A percentile compares a stretch with the other conserved stretches of the same genome.
These are phyloP conservation scores for Calonectria fujianensis DNA, from an alignment of 2,329 filamentous ascomycete genomes.

Conservation along the genomic window DNA sequence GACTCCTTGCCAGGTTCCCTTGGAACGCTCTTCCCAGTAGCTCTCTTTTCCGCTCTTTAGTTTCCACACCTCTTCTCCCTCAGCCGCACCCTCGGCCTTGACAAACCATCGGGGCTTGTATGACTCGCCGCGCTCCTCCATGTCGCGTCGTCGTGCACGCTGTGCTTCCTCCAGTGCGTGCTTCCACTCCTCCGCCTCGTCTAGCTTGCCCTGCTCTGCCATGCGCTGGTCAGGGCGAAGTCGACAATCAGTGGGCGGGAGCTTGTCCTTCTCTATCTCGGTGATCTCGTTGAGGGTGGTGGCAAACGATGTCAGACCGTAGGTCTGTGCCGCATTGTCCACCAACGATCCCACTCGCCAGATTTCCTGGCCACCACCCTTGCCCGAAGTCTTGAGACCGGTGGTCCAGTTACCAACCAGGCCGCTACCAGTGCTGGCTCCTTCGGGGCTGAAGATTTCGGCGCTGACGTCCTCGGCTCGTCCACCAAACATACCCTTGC, in stretches of 20 bases:
- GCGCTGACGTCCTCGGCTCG: conserved; percentile 92
- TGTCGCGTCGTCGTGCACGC: conserved; percentile 80
- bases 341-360: conserved; percentile 89
- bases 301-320: conserved; percentile 92
- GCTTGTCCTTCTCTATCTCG: conserved; percentile 80
- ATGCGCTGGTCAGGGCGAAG: conserved; percentile 91
- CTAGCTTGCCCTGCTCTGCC: conserved; percentile 87
- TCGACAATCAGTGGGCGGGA: conserved; percentile 89
- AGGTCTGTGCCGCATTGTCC: conserved; percentile 85
- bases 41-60: conserved; percentile 88
- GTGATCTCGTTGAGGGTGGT: conserved; percentile 93
- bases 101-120: conserved; percentile 91
- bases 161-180: conserved; percentile 90
- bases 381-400: conserved; percentile 79
- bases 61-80: conserved; percentile 82
- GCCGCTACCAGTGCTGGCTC: conserved; percentile 78
- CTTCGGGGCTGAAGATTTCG: conserved; percentile 81
- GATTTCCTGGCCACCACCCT: conserved; percentile 78
- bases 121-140: conserved; percentile 84
- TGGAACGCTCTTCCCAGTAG: conserved; percentile 92
- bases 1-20: conserved; percentile 78
- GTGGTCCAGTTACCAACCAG: conserved; percentile 91
- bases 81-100: conserved; percentile 75
- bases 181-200: conserved; percentile 90
- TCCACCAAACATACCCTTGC: conserved; percentile 97